Evolutionary conservation across 2,329 filamentous ascomycete species (phyloP), one percentile per base, ranked within the genome.

Genomic region (Orbilia javanica): DNA sequence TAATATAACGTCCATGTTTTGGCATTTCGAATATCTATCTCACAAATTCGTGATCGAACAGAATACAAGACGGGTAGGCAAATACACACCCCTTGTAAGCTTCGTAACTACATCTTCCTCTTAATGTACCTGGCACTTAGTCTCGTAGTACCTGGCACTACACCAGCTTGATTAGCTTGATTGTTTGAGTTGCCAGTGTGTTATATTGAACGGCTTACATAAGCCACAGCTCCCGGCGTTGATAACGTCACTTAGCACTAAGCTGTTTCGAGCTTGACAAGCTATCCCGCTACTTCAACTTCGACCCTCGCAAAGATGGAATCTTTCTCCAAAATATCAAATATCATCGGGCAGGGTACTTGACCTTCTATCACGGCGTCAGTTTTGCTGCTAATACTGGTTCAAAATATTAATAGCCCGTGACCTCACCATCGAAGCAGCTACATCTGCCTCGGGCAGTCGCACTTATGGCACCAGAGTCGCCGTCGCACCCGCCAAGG

Each of bases 381-480:
- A 42, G 31, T 6, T 7, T 22, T 13, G 15, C 1, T 5, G 18
- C 55, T 60, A 42, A 42, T 42, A 22, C n/a, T 2, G 2, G 18
- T 60, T 0, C 20, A 18, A 36, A 62, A 46, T 64, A 25, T 57
- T 44, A 29, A 75, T 86, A 97, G 96, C 96, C 83, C 92, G 96
- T 85, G 96, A 98, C 86, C 91, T 99, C 83, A 99, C 96, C 72
- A 90, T 99, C 85, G 96, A 99, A 88, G 96, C 96, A 81, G 95
- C 96, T 82, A 93, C 94, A 84, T 93, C 94, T 93, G 94, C 94
- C 29, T 80, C 81, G 89, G 93, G 83, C 88, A 88, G 78, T 87
- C 72, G 81, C 20, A 69, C 50, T 5, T 73, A 78, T 60, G 79
- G 79, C 36, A 68, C 71, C 20, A 81, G 80, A 50, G 66, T 78